Evolutionary conservation across 495 filamentous ascomycete genomes (phyloP).

Genomic region (Penicilliopsis zonata): DNA sequence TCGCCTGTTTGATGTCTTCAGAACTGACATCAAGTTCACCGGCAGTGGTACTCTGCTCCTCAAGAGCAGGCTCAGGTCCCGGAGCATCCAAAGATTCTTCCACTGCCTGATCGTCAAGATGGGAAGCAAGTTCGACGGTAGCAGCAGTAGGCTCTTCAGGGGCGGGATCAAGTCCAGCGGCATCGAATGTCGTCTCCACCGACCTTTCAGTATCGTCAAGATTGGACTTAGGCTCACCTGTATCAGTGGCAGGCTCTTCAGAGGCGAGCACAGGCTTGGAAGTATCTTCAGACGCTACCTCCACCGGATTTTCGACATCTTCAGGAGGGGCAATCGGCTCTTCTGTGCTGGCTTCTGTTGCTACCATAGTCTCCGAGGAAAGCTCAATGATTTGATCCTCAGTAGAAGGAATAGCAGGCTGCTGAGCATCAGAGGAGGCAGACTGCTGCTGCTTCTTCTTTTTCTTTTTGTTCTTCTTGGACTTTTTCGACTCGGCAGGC

Average conservation of each 20-base stretch:
- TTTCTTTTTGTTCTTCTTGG: constrained; percentile 8
- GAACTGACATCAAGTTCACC: no score
- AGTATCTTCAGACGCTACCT: constrained; percentile 1
- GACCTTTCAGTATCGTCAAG: no score
- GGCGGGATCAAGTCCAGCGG: no score
- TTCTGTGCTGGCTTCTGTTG: background rate
- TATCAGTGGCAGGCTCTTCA: constrained; percentile 3
- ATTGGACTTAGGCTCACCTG: no score
- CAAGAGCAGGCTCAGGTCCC: no score
- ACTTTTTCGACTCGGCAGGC: constrained; percentile 1
- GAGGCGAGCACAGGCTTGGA: constrained; percentile 2
- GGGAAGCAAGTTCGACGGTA: no score
- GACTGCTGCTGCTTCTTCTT: constrained; percentile 10
- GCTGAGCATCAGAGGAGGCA: constrained; percentile 1
- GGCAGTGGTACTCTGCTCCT: no score
- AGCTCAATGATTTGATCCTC: constrained; percentile 3
- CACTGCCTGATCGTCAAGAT: no score
- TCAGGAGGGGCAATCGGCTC: background rate
- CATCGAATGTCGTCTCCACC: no score
- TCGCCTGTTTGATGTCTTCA: no score
- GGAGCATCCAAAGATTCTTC: no score
- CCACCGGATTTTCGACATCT: constrained; percentile 2
- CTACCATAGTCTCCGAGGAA: background rate
- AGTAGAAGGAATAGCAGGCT: background rate
- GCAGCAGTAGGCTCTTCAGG: no score